These are phyloP conservation scores for Agrostemma githago DNA, from an alignment of 148 eudicot species.

Conservation along the genomic window DNA sequence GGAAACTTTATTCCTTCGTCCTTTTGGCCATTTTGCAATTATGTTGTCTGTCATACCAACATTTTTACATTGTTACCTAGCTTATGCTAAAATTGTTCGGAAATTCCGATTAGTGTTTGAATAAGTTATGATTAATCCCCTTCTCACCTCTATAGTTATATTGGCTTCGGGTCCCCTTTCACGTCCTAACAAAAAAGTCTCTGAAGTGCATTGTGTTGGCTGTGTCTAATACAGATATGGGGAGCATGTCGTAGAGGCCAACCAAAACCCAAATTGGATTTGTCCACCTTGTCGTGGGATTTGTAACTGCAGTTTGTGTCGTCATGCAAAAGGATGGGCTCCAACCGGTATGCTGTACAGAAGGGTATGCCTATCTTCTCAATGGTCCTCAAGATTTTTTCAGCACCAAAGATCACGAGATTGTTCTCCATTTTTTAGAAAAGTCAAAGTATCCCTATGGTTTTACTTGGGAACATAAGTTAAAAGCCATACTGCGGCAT, in stretches of 20 bases:
- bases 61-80: neutral
- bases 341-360: conserved; percentile 70
- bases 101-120: neutral
- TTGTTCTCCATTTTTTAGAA: neutral
- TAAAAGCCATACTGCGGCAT: no score
- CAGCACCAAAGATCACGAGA: neutral
- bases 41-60: neutral
- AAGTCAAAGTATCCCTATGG: neutral
- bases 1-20: neutral
- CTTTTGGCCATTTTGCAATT: neutral
- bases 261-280: conserved; percentile 72
- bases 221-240: conserved; percentile 60
- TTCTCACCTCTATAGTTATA: neutral
- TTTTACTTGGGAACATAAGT: neutral
- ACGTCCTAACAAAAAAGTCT: neutral
- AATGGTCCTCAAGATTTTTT: neutral
- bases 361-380: conserved; percentile 37
- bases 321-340: conserved; percentile 85
- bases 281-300: conserved; percentile 94
- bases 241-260: conserved; percentile 86
- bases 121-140: neutral
- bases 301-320: conserved; percentile 94
- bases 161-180: neutral
- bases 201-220: neutral
- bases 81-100: neutral